phyloP scores from a whole-genome alignment of 208 protist genomes.

The Leishmania tropica region DNA sequence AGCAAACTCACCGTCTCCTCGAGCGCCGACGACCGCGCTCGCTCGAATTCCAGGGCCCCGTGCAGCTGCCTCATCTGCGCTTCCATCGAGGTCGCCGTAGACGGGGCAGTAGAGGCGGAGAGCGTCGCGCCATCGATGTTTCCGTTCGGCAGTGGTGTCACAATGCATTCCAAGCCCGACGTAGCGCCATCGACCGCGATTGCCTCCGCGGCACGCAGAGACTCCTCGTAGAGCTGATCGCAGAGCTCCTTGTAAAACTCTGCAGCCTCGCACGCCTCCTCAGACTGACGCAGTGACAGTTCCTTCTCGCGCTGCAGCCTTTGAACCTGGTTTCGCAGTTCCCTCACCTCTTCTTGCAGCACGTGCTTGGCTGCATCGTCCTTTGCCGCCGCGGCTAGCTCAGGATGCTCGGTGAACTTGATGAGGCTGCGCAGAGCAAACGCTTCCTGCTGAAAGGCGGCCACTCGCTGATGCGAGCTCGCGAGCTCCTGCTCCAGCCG shows the following conservation, averaged over 20 bases:
- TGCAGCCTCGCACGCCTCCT: constrained; percentile 47
- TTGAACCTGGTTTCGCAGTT: constrained; percentile 32
- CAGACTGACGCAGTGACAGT: constrained; percentile 38
- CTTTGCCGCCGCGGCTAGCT: constrained; percentile 32
- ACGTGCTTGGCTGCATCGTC: constrained; percentile 20
- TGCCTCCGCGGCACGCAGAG: neutral
- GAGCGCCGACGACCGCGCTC: constrained; percentile 10
- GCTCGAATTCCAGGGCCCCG: constrained; percentile 3
- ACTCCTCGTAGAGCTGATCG: constrained; percentile 3
- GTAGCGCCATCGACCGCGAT: neutral
- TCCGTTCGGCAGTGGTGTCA: neutral
- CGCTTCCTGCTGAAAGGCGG: constrained; percentile 47
- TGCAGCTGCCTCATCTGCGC: constrained; percentile 7
- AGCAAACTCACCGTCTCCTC: constrained; percentile 8
- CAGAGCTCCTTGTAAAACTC: constrained; percentile 27
- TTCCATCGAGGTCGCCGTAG: neutral
- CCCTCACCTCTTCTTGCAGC: constrained; percentile 40
- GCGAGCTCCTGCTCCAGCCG: constrained; percentile 44
- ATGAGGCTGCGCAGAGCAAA: constrained; percentile 46
- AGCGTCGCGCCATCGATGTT: neutral
- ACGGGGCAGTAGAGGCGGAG: neutral
- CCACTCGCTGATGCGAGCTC: constrained; percentile 29
- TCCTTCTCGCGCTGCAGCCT: constrained; percentile 33
- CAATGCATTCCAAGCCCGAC: neutral
- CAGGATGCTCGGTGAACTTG: constrained; percentile 40